phyloP scores from a whole-genome alignment of 2,329 filamentous ascomycete species.

The Hansfordia pulvinata region DNA sequence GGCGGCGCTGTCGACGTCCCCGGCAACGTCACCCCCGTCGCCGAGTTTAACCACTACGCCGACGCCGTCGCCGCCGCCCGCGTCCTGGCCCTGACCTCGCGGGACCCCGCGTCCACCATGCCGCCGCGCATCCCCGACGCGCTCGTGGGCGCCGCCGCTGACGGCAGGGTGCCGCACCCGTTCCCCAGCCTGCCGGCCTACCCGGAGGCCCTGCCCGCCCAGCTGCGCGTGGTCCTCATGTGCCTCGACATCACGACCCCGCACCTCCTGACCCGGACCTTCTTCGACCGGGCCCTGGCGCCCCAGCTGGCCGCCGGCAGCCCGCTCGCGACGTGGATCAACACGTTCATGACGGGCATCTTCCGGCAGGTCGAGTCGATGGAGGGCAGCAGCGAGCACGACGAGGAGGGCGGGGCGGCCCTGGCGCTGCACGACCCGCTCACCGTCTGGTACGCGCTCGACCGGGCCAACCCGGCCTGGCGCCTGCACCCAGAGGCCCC shows the following conservation, averaged over 20 bases:
- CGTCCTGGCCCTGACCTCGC: conserved; percentile 65
- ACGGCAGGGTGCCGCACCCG: too few species aligned
- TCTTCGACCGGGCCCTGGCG: conserved; percentile 42
- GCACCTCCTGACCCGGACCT: conserved; percentile 49
- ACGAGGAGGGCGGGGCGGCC: conserved; percentile 43
- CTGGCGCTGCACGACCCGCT: conserved; percentile 66
- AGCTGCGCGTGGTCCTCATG: conserved; percentile 56
- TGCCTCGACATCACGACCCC: conserved; percentile 65
- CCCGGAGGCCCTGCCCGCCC: conserved; percentile 46
- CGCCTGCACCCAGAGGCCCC: conserved; percentile 34
- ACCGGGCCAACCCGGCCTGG: conserved; percentile 44
- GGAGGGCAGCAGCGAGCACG: conserved; percentile 40
- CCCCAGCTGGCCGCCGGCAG: conserved; percentile 46
- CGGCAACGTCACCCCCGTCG: conserved; percentile 75
- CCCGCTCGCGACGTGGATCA: conserved; percentile 61
- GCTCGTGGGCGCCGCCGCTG: too few species aligned
- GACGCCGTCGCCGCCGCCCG: conserved; percentile 68
- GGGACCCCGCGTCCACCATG: conserved; percentile 64
- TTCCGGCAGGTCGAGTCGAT: conserved; percentile 56
- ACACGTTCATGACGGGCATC: conserved; percentile 57
- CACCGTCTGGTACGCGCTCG: conserved; percentile 67
- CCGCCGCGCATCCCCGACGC: too few species aligned
- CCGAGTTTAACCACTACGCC: conserved; percentile 93
- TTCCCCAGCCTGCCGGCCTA: conserved; percentile 46
- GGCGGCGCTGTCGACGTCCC: conserved; percentile 68